These are phyloP conservation scores for Penicillium sp. DNA, from an alignment of 2,329 filamentous ascomycete species.

Conservation along the genomic window DNA sequence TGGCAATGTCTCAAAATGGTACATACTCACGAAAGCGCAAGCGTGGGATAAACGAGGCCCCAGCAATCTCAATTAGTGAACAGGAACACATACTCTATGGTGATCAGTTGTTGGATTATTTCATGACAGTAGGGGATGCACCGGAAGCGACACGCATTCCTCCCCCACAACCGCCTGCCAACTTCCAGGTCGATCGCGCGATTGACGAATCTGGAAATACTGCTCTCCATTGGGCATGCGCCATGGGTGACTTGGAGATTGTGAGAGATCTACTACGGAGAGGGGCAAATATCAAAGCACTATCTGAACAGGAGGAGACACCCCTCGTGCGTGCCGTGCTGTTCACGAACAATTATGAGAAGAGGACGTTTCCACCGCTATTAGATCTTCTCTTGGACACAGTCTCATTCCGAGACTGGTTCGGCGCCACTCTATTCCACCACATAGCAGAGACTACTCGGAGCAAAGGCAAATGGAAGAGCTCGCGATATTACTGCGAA, in stretches of 20 bases:
- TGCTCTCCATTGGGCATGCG: constrained; percentile 90
- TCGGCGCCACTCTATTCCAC: constrained; percentile 81
- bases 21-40: constrained; percentile 77
- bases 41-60: constrained; percentile 57
- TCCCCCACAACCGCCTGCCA: constrained; percentile 67
- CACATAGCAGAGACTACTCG: constrained; percentile 84
- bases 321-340: constrained; percentile 88
- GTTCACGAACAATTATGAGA: constrained; percentile 95
- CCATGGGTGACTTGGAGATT: constrained; percentile 91
- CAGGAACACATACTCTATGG: constrained; percentile 85
- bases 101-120: constrained; percentile 90
- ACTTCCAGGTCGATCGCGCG: constrained; percentile 81
- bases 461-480: constrained; percentile 76
- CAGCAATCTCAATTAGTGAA: constrained; percentile 51
- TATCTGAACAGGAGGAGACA: constrained; percentile 68
- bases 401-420: constrained; percentile 67
- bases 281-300: constrained; percentile 62
- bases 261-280: constrained; percentile 78
- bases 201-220: constrained; percentile 91
- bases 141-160: constrained; percentile 50
- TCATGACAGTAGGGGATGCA: constrained; percentile 74
- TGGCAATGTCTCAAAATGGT: constrained; percentile 56
- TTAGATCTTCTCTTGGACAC: constrained; percentile 76
- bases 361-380: constrained; percentile 76
- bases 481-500: constrained; percentile 87